A percentile compares a stretch with the other conserved stretches of the same genome.
Evolutionary conservation across 2,329 filamentous ascomycete species (phyloP).

Genomic region (Ploettnerulaceae sp.): DNA sequence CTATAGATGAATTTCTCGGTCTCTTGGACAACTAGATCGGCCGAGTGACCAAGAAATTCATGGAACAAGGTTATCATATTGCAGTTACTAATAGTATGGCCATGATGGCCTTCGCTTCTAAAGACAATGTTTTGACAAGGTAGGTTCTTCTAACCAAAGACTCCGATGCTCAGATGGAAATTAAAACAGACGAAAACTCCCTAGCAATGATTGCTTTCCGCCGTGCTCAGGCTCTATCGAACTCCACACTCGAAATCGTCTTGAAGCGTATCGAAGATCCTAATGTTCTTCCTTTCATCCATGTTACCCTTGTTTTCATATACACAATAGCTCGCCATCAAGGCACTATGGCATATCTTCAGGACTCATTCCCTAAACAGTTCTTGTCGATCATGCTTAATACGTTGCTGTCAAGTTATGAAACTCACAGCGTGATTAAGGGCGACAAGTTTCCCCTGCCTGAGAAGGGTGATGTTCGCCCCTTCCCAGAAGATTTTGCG

Average conservation of each 20-base stretch:
- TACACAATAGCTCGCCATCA: slow-evolving; percentile 20
- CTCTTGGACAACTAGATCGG: slow-evolving; percentile 54
- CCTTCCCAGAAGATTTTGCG: slow-evolving; percentile 31
- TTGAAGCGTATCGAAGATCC: slow-evolving; percentile 27
- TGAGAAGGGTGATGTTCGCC: slow-evolving; percentile 25
- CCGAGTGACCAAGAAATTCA: slow-evolving; percentile 41
- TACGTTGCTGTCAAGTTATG: slow-evolving; percentile 17
- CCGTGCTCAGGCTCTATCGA: slow-evolving; percentile 22
- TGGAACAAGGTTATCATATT: slow-evolving; percentile 50
- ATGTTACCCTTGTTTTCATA: slow-evolving; percentile 30
- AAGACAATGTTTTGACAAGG: slow-evolving; percentile 20
- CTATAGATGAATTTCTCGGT: slow-evolving; percentile 46
- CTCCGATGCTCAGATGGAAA: neutral
- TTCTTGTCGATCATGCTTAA: slow-evolving; percentile 24
- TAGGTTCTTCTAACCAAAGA: neutral
- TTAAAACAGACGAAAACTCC: neutral
- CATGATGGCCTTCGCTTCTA: slow-evolving; percentile 29
- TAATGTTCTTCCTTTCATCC: slow-evolving; percentile 30
- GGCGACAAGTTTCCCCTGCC: slow-evolving; percentile 21
- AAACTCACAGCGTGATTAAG: slow-evolving; percentile 23
- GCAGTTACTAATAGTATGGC: slow-evolving; percentile 43
- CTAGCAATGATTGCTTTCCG: slow-evolving; percentile 15
- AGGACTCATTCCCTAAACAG: slow-evolving; percentile 27
- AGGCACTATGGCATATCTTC: slow-evolving; percentile 20
- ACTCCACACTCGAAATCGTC: slow-evolving; percentile 23